These are phyloP conservation scores for Collybiopsis confluens DNA, from an alignment of 768 basidiomycete species.

Conservation along the genomic window DNA sequence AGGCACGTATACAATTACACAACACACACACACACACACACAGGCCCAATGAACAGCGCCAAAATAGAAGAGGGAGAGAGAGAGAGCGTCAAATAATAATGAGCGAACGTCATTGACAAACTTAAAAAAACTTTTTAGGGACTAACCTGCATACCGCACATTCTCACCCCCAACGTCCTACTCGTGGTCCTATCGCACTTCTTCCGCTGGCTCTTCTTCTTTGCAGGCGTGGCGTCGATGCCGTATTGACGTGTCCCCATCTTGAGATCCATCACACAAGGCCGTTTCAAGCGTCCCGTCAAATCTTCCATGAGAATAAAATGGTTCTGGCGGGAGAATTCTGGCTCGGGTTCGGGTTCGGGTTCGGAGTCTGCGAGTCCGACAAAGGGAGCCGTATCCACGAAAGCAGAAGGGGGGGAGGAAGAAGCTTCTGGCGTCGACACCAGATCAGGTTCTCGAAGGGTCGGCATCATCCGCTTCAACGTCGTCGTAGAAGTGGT, in stretches of 20 bases:
- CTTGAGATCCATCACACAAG: constrained; percentile 97
- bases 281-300: constrained; percentile 84
- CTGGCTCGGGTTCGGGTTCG: constrained; percentile 36
- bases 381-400: constrained; percentile 21
- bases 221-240: constrained; percentile 84
- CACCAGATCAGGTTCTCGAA: constrained; percentile 22
- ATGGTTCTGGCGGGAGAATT: constrained; percentile 85
- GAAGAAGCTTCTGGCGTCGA: no score
- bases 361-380: constrained; percentile 24
- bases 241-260: constrained; percentile 99
- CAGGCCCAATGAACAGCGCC: background rate
- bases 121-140: background rate
- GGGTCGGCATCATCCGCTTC: background rate
- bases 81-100: constrained; percentile 4
- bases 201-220: constrained; percentile 98
- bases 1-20: no score
- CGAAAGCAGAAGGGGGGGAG: constrained; percentile 14
- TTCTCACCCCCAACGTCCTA: constrained; percentile 80
- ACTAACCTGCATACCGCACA: constrained; percentile 98
- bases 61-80: background rate
- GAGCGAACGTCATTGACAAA: no score
- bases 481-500: background rate
- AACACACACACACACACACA: no score
- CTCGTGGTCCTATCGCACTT: constrained; percentile 98
- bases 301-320: constrained; percentile 99